These are phyloP conservation scores for Botrytis elliptica DNA, from an alignment of 2,329 filamentous ascomycete species.

Conservation along the genomic window DNA sequence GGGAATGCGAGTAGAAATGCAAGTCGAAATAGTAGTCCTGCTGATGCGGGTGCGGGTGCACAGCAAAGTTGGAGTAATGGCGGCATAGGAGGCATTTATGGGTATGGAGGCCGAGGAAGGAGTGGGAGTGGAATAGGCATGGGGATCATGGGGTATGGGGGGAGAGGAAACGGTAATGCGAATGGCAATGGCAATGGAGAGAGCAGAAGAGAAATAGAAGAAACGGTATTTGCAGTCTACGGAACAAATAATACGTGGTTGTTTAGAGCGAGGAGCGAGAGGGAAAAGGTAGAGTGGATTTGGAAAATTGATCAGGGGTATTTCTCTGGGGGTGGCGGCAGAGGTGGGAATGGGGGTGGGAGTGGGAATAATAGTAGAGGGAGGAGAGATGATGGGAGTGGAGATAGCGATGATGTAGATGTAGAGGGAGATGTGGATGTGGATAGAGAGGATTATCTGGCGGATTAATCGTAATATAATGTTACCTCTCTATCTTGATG, in stretches of 20 bases:
- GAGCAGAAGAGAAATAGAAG: slow-evolving; percentile 34
- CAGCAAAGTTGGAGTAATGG: slow-evolving; percentile 32
- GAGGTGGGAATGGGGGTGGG: background rate
- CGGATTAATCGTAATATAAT: slow-evolving; percentile 1
- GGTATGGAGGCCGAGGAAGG: background rate
- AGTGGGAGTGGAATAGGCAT: slow-evolving; percentile 12
- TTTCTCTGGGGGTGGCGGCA: slow-evolving; percentile 32
- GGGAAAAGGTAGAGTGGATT: slow-evolving; percentile 97
- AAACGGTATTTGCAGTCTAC: slow-evolving; percentile 83
- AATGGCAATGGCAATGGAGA: slow-evolving; percentile 33
- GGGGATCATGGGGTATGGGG: slow-evolving; percentile 6
- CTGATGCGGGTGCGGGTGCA: background rate
- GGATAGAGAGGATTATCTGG: slow-evolving; percentile 13
- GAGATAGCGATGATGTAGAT: background rate
- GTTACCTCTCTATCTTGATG: background rate
- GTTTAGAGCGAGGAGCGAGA: slow-evolving; percentile 84
- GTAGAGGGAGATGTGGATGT: background rate
- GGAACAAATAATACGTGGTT: slow-evolving; percentile 93
- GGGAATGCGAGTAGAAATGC: slow-evolving; percentile 25
- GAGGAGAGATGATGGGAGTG: background rate
- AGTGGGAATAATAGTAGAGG: background rate
- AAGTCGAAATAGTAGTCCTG: background rate
- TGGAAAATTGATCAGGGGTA: slow-evolving; percentile 78
- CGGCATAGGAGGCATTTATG: slow-evolving; percentile 26
- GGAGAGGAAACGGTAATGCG: background rate